Evolutionary conservation across 1,139 yeast species (phyloP).

Genomic region (Hansenula sp.): DNA sequence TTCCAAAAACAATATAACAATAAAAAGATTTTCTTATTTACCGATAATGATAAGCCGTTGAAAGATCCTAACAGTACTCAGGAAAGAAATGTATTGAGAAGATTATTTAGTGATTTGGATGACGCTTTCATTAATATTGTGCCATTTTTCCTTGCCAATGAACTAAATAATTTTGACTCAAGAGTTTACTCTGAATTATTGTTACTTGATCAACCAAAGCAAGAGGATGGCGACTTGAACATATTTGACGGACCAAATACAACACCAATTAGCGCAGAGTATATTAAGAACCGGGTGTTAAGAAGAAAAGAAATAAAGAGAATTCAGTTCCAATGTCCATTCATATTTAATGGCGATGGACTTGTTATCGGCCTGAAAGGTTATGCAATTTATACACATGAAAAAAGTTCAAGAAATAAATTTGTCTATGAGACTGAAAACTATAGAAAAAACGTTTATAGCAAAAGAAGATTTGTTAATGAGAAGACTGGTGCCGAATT

Average conservation of each 20-base stretch:
- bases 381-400: constrained; percentile 57
- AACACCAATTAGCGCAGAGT: constrained; percentile 40
- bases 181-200: constrained; percentile 55
- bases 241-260: constrained; percentile 34
- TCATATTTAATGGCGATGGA: constrained; percentile 41
- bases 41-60: constrained; percentile 55
- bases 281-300: constrained; percentile 47
- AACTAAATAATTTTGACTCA: constrained; percentile 41
- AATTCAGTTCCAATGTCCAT: constrained; percentile 58
- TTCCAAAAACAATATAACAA: constrained; percentile 33
- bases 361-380: constrained; percentile 70
- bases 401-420: constrained; percentile 40
- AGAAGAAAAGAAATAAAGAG: constrained; percentile 60
- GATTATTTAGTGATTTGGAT: constrained; percentile 57
- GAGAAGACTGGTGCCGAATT: constrained; percentile 41
- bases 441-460: constrained; percentile 47
- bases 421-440: constrained; percentile 52
- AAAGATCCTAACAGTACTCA: constrained; percentile 28
- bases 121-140: constrained; percentile 47
- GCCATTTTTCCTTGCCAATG: constrained; percentile 58
- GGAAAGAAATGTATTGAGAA: constrained; percentile 43
- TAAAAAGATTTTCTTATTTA: constrained; percentile 49
- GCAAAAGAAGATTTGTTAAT: constrained; percentile 37
- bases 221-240: constrained; percentile 11
- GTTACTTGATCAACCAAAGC: constrained; percentile 20